Percentiles rank a stretch among this genome's conserved stretches.
Evolutionary conservation across 768 basidiomycete genomes (phyloP).

Genomic region (Pleurotus giganteus): DNA sequence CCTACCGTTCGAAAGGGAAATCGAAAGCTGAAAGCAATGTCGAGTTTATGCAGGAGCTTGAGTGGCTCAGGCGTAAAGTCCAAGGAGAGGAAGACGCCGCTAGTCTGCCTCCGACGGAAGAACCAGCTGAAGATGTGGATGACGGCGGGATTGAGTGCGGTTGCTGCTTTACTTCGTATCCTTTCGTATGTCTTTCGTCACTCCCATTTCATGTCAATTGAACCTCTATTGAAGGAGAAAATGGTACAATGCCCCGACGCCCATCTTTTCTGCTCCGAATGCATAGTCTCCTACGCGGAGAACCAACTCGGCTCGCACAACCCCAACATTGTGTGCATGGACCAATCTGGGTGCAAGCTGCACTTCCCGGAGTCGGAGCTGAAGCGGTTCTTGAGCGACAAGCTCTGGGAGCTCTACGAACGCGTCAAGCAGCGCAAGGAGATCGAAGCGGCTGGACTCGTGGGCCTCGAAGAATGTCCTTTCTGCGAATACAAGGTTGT

Average conservation of each 20-base stretch:
- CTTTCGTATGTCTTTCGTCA: conserved; percentile 2
- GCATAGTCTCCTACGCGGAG: conserved; percentile 67
- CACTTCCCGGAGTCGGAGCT: conserved; percentile 71
- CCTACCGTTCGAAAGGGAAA: conserved; percentile 39
- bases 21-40: conserved; percentile 36
- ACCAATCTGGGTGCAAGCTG: conserved; percentile 68
- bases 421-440: conserved; percentile 77
- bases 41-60: conserved; percentile 44
- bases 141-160: conserved; percentile 79
- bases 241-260: conserved; percentile 90
- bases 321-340: conserved; percentile 74
- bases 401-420: conserved; percentile 68
- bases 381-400: conserved; percentile 59
- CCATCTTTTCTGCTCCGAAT: conserved; percentile 81
- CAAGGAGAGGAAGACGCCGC: conserved; percentile 35
- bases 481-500: conserved; percentile 86
- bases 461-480: conserved; percentile 85
- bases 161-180: conserved; percentile 63
- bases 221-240: conserved; percentile 48
- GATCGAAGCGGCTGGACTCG: conserved; percentile 73
- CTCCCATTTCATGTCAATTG: neutral
- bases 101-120: conserved; percentile 28
- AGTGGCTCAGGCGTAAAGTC: conserved; percentile 45
- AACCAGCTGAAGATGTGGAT: conserved; percentile 39
- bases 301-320: conserved; percentile 65